Base-by-base conservation (phyloP, 2,329 filamentous ascomycete species). In the Penicillium freii region DNA sequence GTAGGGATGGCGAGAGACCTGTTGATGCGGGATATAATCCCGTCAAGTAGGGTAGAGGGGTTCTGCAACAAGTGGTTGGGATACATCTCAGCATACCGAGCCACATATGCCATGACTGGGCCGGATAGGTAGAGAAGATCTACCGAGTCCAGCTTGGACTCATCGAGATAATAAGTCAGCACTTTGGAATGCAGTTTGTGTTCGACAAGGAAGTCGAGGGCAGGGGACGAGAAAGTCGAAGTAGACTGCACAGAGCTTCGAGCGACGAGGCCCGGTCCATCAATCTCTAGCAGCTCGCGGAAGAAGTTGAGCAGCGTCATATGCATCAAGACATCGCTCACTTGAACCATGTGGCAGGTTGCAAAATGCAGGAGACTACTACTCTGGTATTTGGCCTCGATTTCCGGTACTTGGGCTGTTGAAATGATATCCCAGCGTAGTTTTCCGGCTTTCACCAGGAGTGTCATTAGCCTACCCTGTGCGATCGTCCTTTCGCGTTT, bases 221-320 rank as follows among this genome's bases (percentile, higher is more conserved):
- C 57, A 63, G 77, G 62, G 61, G 75, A 73, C 13, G 77, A 77
- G 46, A 75, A 75, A 2, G 69, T 71, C 1, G 73, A 74, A 8
- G 61, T 63, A 57, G 76, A 71, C 44, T 71, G 68, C 31, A 70
- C 63, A 51, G 64, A 65, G 44, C 62, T 66, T 51, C 67, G 66
- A 47, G 69, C 66, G 27, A 61, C 63, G 36, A 77, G 64, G 51
- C 74, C 71, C 2, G 74, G 74, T 9, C 72, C 70, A 51, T 71
- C 73, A 2, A 78, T 76, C 33, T 74, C 73, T 31, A 87, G 73
- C 3, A 86, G 70, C n/a, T 81, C 78, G 21, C 78, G 76, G 66
- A 79, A 84, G 69, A 86, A 86, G 60, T 83, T 79, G 58, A 87
- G 74, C 42, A 85, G 71, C 5, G 80, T 83, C 73, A 84, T 81